Evolutionary conservation across 1,284 basidiomycete species (phyloP), one percentile per base, ranked within the genome.

Genomic region (Lentinula novae-zelandiae): DNA sequence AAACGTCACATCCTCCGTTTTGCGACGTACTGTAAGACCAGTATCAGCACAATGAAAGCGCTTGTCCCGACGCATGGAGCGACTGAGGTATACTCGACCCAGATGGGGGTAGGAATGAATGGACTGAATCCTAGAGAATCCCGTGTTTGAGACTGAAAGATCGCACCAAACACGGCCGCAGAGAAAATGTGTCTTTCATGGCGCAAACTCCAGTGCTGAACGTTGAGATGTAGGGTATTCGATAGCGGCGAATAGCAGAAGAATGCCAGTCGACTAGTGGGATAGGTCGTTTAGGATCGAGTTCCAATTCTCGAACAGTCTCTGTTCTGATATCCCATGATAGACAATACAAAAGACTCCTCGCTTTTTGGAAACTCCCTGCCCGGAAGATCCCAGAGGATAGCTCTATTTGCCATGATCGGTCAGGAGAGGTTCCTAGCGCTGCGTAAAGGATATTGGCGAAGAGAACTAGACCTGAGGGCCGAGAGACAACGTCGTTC

Each of bases 401-500:
- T 34, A 69, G 68, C 42, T 72, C 68, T 17, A 71, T 69, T 13
- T 68, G 62, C 69, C 69, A 72, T 27, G 71, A 60, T 51, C 59
- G 58, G 39, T 70, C 67, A 6, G 64, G 60, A 1, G 65, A 57
- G 3, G 65, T 65, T 4, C 67, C 69, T 13, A 72, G 64, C 5
- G 70, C 69, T 20, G 68, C 68, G 52, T 71, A 72, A 7, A 71
- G 63, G 50, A 71, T 62, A 27, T 60, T 69, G 22, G 70, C 70
- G 3, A 72, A 68, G 20, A 72, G 65, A 34, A 72, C 66, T 13
- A 71, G 60, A 31, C 70, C 70, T 31, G 70, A 60, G 2, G 70
- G 70, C 70, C 70, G 70, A 17, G 68, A 65, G 48, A 71, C 61
- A 5, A 71, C 63, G 58, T 71, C 70, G 55, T 71, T 71, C 4